phyloP scores from a whole-genome alignment of 2,329 filamentous ascomycete genomes.

The Cercospora janseana region DNA sequence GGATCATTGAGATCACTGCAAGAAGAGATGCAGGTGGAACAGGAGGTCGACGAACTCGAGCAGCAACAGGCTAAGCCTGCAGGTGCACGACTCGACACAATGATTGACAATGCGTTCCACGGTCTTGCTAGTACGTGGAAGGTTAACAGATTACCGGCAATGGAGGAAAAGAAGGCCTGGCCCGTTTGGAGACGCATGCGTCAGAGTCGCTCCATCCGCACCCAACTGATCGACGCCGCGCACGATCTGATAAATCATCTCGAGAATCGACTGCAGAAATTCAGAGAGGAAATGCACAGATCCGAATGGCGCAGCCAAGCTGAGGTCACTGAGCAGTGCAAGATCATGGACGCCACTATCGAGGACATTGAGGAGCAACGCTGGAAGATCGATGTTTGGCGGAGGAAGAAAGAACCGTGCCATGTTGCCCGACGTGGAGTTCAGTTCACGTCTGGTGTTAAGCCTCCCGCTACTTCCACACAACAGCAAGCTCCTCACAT shows the following conservation, averaged over 20 bases:
- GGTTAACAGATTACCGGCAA: conserved; percentile 56
- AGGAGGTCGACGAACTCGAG: conserved; percentile 52
- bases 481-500: conserved; percentile 5
- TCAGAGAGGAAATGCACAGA: conserved; percentile 53
- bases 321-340: conserved; percentile 57
- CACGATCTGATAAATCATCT: conserved; percentile 45
- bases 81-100: conserved; percentile 49
- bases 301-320: conserved; percentile 54
- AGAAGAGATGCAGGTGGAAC: conserved; percentile 39
- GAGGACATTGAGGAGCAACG: conserved; percentile 56
- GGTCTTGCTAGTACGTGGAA: conserved; percentile 57
- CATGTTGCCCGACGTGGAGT: conserved; percentile 24
- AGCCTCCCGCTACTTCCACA: background rate
- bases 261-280: conserved; percentile 55
- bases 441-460: conserved; percentile 4
- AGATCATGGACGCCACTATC: conserved; percentile 63
- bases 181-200: conserved; percentile 61
- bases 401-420: conserved; percentile 32
- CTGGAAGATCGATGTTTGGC: conserved; percentile 49
- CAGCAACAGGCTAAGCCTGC: conserved; percentile 23
- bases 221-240: conserved; percentile 47
- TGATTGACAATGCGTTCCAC: conserved; percentile 56
- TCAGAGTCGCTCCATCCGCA: conserved; percentile 41
- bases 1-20: conserved; percentile 13
- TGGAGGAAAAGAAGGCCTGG: conserved; percentile 58